Base-by-base conservation (phyloP, 169 alveolate species). In the Plasmodium coatneyi region DNA sequence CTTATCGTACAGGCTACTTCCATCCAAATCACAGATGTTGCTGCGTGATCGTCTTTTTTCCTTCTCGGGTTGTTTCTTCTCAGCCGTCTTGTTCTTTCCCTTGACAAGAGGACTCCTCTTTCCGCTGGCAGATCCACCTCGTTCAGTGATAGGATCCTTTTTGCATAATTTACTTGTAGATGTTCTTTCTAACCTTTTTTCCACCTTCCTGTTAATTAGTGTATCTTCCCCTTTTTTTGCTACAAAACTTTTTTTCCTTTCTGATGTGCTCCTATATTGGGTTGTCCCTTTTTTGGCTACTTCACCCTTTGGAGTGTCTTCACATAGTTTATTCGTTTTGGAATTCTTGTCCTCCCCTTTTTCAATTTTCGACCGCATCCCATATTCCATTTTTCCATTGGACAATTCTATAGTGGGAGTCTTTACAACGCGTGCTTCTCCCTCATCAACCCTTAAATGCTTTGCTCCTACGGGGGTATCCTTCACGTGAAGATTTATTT, bases 401-500 rank as follows among this genome's bases (percentile, higher is more conserved):
- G 76, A 66, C 12, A 66, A 25, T 1, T 66, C 41, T 66, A 28
- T n/a, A 28, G n/a, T 25, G 0, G 30, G n/a, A 9, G 30, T 22
- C 36, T 66, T 22, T 2, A 2, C 76, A 10, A 66, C 76, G 36
- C 6, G 41, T 25, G 36, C 1, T 66, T 66, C 76, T 66, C 10
- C 76, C 76, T 5, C 36, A 1, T 66, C 76, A 66, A 1, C 76
- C 5, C n/a, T 25, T 25, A 10, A 66, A 7, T 7, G 41, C 2
- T 66, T 66, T 7, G 16, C 41, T 7, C n/a, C 22, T 66, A 66
- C n/a, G 16, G 0, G 5, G 36, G 22, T 49, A 34, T 86, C 93
- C 32, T 76, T 74, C 80, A 86, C 25, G 56, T 86, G 60, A 41
- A 86, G 70, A 39, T 86, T 86, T 86, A 86, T 86, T 74, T 74